These are phyloP conservation scores for Penicillium coffeae DNA, from an alignment of 495 filamentous ascomycete genomes.

Conservation along the genomic window DNA sequence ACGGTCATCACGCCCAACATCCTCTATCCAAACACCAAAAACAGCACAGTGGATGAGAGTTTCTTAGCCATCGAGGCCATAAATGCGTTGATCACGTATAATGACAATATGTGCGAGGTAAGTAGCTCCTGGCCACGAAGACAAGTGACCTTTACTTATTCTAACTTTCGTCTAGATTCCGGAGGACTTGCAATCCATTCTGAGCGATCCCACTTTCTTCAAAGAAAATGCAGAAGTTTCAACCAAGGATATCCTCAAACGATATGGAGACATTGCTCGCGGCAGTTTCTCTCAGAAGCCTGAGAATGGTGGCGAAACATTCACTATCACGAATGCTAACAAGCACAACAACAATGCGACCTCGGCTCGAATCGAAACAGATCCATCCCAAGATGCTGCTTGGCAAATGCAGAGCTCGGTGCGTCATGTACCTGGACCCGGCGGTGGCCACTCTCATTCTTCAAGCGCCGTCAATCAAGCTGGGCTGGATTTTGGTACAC, in stretches of 20 bases:
- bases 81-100: conserved; percentile 81
- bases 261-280: conserved; percentile 71
- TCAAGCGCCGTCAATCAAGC: conserved; percentile 25
- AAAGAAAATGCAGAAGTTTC: conserved; percentile 80
- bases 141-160: conserved; percentile 3
- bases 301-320: conserved; percentile 55
- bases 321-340: conserved; percentile 38
- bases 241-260: conserved; percentile 92
- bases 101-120: conserved; percentile 96
- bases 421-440: conserved; percentile 67
- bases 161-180: conserved; percentile 61
- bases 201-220: conserved; percentile 79
- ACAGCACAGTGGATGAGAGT: conserved; percentile 69
- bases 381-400: conserved; percentile 63
- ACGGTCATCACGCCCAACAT: conserved; percentile 99
- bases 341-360: conserved; percentile 37
- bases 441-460: conserved; percentile 35
- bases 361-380: conserved; percentile 68
- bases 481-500: conserved; percentile 29
- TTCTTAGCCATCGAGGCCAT: conserved; percentile 92
- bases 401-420: conserved; percentile 82
- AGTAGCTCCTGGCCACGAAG: conserved; percentile 27
- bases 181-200: conserved; percentile 79
- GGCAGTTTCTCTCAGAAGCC: conserved; percentile 54
- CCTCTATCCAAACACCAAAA: conserved; percentile 70